Conservation (phyloP, 1,139 yeast genomes). For the Saccharomyces pastorianus region DNA sequence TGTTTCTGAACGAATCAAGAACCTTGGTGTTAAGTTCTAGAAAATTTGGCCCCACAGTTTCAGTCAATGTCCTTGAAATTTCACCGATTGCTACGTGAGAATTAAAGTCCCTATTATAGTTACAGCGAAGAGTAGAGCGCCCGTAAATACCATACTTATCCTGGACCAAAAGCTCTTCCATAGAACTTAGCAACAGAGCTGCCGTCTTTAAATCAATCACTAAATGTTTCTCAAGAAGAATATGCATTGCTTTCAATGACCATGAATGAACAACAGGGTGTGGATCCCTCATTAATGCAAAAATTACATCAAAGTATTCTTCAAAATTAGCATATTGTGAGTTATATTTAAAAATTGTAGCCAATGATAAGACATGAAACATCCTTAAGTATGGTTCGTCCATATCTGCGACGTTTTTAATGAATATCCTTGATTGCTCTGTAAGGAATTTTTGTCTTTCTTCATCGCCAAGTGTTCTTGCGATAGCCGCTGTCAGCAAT, state of each 20-base stretch:
- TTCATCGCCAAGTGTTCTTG: conserved; percentile 25
- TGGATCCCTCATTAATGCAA: conserved; percentile 65
- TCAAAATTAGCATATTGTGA: conserved; percentile 38
- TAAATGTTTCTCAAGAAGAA: conserved; percentile 50
- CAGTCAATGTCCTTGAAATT: conserved; percentile 37
- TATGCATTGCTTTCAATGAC: conserved; percentile 52
- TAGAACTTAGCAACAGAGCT: conserved; percentile 38
- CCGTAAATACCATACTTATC: conserved; percentile 51
- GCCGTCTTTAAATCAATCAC: conserved; percentile 39
- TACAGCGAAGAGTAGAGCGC: conserved; percentile 38
- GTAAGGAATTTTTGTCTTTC: conserved; percentile 22
- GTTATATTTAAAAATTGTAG: conserved; percentile 48
- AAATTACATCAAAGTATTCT: conserved; percentile 47
- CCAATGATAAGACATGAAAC: conserved; percentile 51
- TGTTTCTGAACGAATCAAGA: conserved; percentile 22
- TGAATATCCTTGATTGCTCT: conserved; percentile 46
- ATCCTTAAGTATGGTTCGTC: conserved; percentile 61
- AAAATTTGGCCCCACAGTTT: conserved; percentile 46
- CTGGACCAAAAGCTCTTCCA: conserved; percentile 41
- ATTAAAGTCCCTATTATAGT: conserved; percentile 40
- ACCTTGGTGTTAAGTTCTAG: conserved; percentile 21
- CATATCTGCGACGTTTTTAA: conserved; percentile 55
- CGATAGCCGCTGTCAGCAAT: conserved; percentile 37
- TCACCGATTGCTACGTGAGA: conserved; percentile 36
- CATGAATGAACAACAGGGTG: conserved; percentile 76